These are phyloP conservation scores for Paradendryphiella salina DNA, from an alignment of 2,329 filamentous ascomycete species.

Conservation along the genomic window DNA sequence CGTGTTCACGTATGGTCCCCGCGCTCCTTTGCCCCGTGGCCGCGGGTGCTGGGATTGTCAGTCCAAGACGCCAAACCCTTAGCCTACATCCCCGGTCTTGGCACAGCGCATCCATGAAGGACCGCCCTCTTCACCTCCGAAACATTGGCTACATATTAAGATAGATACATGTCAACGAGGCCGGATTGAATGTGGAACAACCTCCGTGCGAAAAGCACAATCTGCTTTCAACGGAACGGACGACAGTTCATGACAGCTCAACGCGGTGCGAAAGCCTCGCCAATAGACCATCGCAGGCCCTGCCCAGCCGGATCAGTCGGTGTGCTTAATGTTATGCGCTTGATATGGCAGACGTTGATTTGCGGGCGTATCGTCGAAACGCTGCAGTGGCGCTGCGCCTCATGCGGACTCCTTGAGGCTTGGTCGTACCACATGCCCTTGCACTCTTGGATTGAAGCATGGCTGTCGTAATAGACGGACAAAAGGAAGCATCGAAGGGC, in stretches of 20 bases:
- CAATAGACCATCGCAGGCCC: not conserved
- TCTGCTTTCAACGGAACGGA: not conserved
- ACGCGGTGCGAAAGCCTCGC: not conserved
- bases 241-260: not conserved
- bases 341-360: not conserved
- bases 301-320: slow-evolving; percentile 9
- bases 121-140: not conserved
- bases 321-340: not conserved
- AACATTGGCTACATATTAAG: not conserved
- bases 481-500: slow-evolving; percentile 4
- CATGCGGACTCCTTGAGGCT: not conserved
- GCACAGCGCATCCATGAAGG: not conserved
- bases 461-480: slow-evolving; percentile 6
- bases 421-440: slow-evolving; percentile 2
- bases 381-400: slow-evolving; percentile 2
- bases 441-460: not conserved
- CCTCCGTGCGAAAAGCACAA: not conserved
- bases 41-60: not conserved
- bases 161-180: not conserved
- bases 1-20: not conserved
- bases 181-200: no score
- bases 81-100: slow-evolving; percentile 4
- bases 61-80: slow-evolving; percentile 11
- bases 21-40: slow-evolving; percentile 2
- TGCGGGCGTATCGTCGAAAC: not conserved